Conservation (phyloP, 192 early-diverging fungal species). For the Haplosporangium gracile region DNA sequence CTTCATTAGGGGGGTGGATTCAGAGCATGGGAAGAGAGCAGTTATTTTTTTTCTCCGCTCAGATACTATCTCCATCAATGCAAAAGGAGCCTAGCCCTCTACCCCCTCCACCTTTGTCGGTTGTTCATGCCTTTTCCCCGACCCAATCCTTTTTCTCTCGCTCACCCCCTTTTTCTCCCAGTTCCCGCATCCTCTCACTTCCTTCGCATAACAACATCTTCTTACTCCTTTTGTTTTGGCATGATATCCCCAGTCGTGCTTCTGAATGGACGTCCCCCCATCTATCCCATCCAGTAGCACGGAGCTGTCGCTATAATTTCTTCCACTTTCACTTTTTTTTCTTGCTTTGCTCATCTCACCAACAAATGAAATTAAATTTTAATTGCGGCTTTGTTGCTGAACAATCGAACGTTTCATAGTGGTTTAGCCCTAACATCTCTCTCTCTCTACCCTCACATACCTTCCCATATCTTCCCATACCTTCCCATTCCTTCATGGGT, state of each 20-base stretch:
- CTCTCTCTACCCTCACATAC: background rate
- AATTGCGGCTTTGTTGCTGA: background rate
- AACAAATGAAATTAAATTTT: background rate
- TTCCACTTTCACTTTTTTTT: background rate
- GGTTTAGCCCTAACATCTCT: background rate
- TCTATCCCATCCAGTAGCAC: too few relatives aligned
- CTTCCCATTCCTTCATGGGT: background rate
- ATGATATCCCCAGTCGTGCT: background rate
- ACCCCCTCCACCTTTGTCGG: background rate
- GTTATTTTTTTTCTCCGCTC: background rate
- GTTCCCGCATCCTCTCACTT: background rate
- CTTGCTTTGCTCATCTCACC: background rate
- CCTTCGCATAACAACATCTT: background rate
- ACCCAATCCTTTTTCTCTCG: background rate
- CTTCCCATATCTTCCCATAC: background rate
- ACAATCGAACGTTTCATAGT: conserved; percentile 1
- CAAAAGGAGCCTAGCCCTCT: background rate
- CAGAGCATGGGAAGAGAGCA: background rate
- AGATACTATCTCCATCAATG: background rate
- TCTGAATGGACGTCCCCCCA: too few relatives aligned
- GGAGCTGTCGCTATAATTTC: too few relatives aligned
- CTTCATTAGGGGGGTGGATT: too few relatives aligned
- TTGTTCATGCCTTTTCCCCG: too few relatives aligned
- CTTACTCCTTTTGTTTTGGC: background rate
- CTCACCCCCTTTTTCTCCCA: background rate